Evolutionary conservation across 2,329 filamentous ascomycete species (phyloP).

Genomic region (Exophiala viscosa): DNA sequence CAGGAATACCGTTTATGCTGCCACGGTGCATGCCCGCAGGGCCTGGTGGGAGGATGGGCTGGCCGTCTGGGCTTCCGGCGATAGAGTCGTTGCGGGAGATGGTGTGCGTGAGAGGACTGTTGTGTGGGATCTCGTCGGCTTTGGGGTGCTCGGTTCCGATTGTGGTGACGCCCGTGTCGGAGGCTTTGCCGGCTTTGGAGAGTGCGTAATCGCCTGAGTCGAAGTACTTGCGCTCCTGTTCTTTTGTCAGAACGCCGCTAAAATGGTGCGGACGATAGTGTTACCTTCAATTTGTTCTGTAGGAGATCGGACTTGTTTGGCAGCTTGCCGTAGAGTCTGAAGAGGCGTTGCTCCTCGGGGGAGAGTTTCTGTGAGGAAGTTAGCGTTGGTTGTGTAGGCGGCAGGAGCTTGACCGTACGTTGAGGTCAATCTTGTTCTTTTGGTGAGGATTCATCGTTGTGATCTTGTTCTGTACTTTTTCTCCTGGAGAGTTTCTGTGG

Average conservation of each 20-base stretch:
- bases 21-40: slow-evolving; percentile 38
- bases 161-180: slow-evolving; percentile 86
- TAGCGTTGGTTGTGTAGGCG: background rate
- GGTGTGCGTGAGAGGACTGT: slow-evolving; percentile 58
- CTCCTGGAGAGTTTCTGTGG: background rate
- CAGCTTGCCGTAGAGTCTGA: slow-evolving; percentile 96
- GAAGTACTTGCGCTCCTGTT: slow-evolving; percentile 91
- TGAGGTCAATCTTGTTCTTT: slow-evolving; percentile 97
- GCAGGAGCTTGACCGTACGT: slow-evolving; percentile 42
- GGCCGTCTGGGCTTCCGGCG: slow-evolving; percentile 26
- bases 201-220: slow-evolving; percentile 95
- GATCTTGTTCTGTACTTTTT: background rate
- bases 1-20: slow-evolving; percentile 44
- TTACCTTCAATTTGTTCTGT: slow-evolving; percentile 90
- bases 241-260: background rate
- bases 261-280: slow-evolving; percentile 3
- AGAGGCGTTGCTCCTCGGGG: slow-evolving; percentile 91
- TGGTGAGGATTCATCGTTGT: slow-evolving; percentile 83
- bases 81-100: slow-evolving; percentile 43
- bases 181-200: slow-evolving; percentile 94
- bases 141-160: slow-evolving; percentile 93
- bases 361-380: slow-evolving; percentile 66
- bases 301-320: slow-evolving; percentile 94
- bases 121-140: slow-evolving; percentile 90
- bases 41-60: slow-evolving; percentile 23